Evolutionary conservation across 2,329 filamentous ascomycete genomes (phyloP).

Genomic region (Aureobasidium vineae): DNA sequence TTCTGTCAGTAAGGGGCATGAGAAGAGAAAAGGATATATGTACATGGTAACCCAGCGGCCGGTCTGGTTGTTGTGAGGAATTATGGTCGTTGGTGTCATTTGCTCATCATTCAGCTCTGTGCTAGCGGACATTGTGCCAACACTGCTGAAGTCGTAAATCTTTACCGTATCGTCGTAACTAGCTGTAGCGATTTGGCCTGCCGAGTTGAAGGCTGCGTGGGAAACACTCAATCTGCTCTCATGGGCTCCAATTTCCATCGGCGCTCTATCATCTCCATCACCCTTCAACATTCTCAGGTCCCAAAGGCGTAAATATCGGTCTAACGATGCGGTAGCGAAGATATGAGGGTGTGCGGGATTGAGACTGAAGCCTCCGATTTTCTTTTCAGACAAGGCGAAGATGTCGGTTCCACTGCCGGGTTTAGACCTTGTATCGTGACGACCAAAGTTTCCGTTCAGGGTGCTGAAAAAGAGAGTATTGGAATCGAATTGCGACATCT

Average conservation of each 20-base stretch:
- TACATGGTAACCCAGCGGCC: conserved; percentile 88
- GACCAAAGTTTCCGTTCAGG: conserved; percentile 73
- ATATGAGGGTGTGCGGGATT: conserved; percentile 79
- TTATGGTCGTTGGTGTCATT: conserved; percentile 66
- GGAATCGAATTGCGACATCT: conserved; percentile 68
- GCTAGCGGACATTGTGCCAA: conserved; percentile 47
- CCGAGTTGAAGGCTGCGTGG: conserved; percentile 84
- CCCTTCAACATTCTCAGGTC: conserved; percentile 77
- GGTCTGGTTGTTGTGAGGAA: conserved; percentile 93
- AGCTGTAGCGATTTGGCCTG: conserved; percentile 83
- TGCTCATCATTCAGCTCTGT: conserved; percentile 53
- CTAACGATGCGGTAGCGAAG: conserved; percentile 83
- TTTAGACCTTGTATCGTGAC: conserved; percentile 69
- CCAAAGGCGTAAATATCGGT: conserved; percentile 89
- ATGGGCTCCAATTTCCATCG: conserved; percentile 75
- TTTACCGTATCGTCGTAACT: conserved; percentile 96
- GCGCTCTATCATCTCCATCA: conserved; percentile 58
- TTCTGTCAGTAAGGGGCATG: not conserved
- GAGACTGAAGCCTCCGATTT: conserved; percentile 90
- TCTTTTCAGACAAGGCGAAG: conserved; percentile 81
- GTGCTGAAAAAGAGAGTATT: conserved; percentile 85
- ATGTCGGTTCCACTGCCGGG: conserved; percentile 55
- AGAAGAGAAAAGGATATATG: conserved; percentile 38
- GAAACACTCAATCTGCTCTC: conserved; percentile 80
- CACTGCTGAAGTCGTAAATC: conserved; percentile 69